These are phyloP conservation scores for Plasmopara viticola DNA, from an alignment of 352 stramenopile genomes.

Conservation along the genomic window DNA sequence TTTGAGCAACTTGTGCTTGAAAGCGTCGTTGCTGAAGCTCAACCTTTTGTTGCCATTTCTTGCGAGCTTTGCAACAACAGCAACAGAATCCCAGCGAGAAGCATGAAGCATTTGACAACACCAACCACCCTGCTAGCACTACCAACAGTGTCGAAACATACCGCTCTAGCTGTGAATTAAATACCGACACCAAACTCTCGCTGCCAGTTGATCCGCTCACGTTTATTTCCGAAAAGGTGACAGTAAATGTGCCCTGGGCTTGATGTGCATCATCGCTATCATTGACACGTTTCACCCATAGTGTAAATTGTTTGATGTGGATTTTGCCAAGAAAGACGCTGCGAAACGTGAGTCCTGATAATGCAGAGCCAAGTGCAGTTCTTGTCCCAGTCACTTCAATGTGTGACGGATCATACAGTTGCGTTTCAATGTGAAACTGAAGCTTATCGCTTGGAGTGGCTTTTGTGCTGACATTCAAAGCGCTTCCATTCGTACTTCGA, in stretches of 20 bases:
- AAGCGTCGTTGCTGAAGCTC: constrained; percentile 33
- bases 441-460: constrained; percentile 11
- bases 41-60: constrained; percentile 33
- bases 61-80: constrained; percentile 31
- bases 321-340: constrained; percentile 13
- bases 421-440: constrained; percentile 24
- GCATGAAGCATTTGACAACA: constrained; percentile 50
- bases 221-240: constrained; percentile 16
- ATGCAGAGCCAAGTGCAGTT: constrained; percentile 22
- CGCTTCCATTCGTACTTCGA: constrained; percentile 26
- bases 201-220: constrained; percentile 3
- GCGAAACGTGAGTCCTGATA: constrained; percentile 35
- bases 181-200: constrained; percentile 13
- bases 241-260: constrained; percentile 21
- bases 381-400: constrained; percentile 43
- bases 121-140: constrained; percentile 24
- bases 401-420: constrained; percentile 35
- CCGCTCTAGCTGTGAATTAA: constrained; percentile 27
- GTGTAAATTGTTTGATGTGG: constrained; percentile 30
- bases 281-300: constrained; percentile 34
- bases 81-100: constrained; percentile 49
- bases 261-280: constrained; percentile 8
- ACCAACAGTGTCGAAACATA: constrained; percentile 32
- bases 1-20: constrained; percentile 49
- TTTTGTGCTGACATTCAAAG: constrained; percentile 20